Conservation (phyloP, 208 protist genomes). For the Trypanosoma mega region DNA sequence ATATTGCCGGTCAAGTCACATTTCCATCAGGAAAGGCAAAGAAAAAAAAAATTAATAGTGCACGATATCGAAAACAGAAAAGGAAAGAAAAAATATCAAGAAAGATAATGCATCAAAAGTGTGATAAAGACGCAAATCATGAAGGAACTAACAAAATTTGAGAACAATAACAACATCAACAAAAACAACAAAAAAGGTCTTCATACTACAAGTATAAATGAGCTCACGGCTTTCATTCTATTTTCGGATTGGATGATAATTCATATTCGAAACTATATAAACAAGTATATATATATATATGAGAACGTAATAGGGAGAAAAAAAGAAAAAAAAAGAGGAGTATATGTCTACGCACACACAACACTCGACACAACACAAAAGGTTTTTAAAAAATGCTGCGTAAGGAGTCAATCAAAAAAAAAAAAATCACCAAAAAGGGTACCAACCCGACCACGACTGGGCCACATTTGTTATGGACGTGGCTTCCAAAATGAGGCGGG, state of each 20-base stretch:
- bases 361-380: no score
- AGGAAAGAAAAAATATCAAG: background rate
- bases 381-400: constrained; percentile 15
- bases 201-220: no score
- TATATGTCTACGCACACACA: background rate
- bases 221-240: no score
- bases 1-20: background rate
- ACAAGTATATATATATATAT: no score
- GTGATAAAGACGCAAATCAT: no score
- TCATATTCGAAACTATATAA: no score
- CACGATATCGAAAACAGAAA: background rate
- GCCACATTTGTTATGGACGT: constrained; percentile 85
- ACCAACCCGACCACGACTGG: constrained; percentile 91
- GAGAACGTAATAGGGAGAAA: background rate
- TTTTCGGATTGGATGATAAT: no score
- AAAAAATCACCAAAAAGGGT: constrained; percentile 81
- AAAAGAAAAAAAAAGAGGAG: background rate
- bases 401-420: constrained; percentile 10
- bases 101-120: no score
- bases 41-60: constrained; percentile 5
- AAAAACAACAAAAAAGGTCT: constrained; percentile 5
- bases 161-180: constrained; percentile 6
- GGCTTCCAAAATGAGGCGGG: constrained; percentile 79
- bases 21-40: constrained; percentile 2
- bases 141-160: background rate